Conservation (phyloP, 2,329 filamentous ascomycete species). For the Tolypocladium ophioglossoides region DNA sequence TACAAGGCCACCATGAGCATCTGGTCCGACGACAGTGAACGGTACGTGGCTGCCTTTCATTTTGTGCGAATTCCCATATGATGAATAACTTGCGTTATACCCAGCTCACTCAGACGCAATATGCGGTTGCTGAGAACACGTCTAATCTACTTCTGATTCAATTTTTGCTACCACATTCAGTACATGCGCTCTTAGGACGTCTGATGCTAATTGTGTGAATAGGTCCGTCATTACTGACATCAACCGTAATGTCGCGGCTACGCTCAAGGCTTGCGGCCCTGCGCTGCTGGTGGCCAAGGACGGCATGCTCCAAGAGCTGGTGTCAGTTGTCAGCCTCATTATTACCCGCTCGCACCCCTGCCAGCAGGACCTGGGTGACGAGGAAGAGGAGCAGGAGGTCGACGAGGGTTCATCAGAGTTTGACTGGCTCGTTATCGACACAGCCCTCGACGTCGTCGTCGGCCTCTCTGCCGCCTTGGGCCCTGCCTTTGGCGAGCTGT, state of each 20-base stretch:
- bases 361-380: slow-evolving; percentile 79
- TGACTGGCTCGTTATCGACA: slow-evolving; percentile 95
- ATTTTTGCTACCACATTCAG: slow-evolving; percentile 8
- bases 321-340: slow-evolving; percentile 65
- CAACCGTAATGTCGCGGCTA: slow-evolving; percentile 85
- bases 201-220: slow-evolving; percentile 2
- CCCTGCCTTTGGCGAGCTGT: slow-evolving; percentile 70
- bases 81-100: slow-evolving; percentile 91
- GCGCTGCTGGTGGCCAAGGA: slow-evolving; percentile 67
- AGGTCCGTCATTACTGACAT: slow-evolving; percentile 89
- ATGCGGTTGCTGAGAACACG: slow-evolving; percentile 83
- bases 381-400: slow-evolving; percentile 64
- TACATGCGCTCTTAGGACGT: background rate
- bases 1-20: slow-evolving; percentile 73
- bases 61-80: slow-evolving; percentile 34
- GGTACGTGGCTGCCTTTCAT: slow-evolving; percentile 52
- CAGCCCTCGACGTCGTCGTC: slow-evolving; percentile 80
- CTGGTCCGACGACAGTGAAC: slow-evolving; percentile 85
- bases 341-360: slow-evolving; percentile 87
- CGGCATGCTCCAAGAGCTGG: slow-evolving; percentile 59
- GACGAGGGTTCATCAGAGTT: slow-evolving; percentile 81
- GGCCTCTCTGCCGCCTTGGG: slow-evolving; percentile 78
- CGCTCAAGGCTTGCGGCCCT: slow-evolving; percentile 83
- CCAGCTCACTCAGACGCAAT: slow-evolving; percentile 99
- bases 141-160: slow-evolving; percentile 29